A percentile compares a stretch with the other conserved stretches of the same genome.
Evolutionary conservation across 441 rosid species (phyloP).

Genomic region (Euphorbia celastroides): DNA sequence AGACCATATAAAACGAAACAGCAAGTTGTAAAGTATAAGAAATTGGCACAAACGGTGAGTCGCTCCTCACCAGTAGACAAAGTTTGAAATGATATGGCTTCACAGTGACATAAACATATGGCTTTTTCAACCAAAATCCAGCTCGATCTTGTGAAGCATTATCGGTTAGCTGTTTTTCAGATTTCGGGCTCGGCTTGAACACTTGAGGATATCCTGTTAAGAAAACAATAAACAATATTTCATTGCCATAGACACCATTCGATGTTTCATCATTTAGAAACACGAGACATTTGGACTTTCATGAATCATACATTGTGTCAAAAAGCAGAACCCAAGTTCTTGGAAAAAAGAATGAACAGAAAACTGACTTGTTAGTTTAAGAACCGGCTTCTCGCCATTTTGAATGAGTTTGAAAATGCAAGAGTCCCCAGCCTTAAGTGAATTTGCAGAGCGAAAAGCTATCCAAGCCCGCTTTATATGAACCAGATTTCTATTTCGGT

Average conservation of each 20-base stretch:
- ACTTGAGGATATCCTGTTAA: not conserved
- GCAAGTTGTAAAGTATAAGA: not conserved
- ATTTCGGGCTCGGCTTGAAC: not conserved
- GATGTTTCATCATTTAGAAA: not conserved
- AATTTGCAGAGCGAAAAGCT: not conserved
- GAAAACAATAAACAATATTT: too few species aligned
- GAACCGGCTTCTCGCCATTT: slow-evolving; percentile 1
- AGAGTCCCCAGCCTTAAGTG: slow-evolving; percentile 2
- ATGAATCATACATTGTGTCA: not conserved
- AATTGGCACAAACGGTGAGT: not conserved
- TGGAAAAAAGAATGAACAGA: not conserved
- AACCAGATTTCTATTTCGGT: not conserved
- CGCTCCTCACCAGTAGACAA: not conserved
- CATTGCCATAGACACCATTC: too few species aligned
- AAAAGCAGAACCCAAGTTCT: not conserved
- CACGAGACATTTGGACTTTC: not conserved
- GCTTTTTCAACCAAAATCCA: not conserved
- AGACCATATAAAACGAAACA: not conserved
- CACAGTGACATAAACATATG: not conserved
- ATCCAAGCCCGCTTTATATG: not conserved
- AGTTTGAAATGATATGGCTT: not conserved
- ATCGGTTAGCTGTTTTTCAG: not conserved
- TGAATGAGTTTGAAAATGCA: slow-evolving; percentile 9
- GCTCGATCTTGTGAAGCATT: not conserved
- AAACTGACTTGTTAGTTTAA: slow-evolving; percentile 9